These are phyloP conservation scores for Eimeria acervulina DNA, from an alignment of 169 alveolate species.

Conservation along the genomic window DNA sequence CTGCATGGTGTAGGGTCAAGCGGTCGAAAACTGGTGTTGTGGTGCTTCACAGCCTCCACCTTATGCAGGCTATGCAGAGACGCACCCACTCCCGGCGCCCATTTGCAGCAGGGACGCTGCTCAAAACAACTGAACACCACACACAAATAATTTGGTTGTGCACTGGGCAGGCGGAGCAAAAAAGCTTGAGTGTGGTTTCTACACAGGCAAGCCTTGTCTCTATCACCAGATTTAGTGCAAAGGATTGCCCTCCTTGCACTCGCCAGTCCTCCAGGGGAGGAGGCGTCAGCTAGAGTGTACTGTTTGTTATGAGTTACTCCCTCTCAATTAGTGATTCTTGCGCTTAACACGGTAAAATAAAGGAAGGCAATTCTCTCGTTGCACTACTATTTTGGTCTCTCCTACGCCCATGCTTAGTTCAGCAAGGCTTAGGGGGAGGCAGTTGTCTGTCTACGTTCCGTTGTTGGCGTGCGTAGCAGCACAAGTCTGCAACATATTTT, in stretches of 20 bases:
- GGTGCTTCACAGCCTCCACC: not conserved
- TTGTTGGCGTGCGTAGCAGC: constrained; percentile 21
- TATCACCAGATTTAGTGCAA: constrained; percentile 35
- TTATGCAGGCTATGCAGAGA: not conserved
- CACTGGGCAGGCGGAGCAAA: not conserved
- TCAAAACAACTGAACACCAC: not conserved
- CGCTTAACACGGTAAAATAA: not conserved
- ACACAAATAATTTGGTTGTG: not conserved
- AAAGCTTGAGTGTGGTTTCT: not conserved
- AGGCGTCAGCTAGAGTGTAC: not conserved
- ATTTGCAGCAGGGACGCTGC: not conserved
- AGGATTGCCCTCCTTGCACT: not conserved
- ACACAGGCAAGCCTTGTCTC: not conserved
- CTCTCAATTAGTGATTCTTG: not conserved
- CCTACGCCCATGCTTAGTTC: not conserved
- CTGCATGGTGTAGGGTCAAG: not conserved
- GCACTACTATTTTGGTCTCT: not conserved
- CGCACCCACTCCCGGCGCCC: constrained; percentile 3
- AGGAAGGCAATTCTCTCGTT: not conserved
- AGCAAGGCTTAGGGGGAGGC: constrained; percentile 4
- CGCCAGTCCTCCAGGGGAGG: not conserved
- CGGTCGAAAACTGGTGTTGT: not conserved
- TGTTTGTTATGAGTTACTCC: not conserved
- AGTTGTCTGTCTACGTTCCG: not conserved
- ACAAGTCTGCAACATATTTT: not conserved